phyloP scores from a whole-genome alignment of 1,139 yeast species.

The Debaryomyces udenii region DNA sequence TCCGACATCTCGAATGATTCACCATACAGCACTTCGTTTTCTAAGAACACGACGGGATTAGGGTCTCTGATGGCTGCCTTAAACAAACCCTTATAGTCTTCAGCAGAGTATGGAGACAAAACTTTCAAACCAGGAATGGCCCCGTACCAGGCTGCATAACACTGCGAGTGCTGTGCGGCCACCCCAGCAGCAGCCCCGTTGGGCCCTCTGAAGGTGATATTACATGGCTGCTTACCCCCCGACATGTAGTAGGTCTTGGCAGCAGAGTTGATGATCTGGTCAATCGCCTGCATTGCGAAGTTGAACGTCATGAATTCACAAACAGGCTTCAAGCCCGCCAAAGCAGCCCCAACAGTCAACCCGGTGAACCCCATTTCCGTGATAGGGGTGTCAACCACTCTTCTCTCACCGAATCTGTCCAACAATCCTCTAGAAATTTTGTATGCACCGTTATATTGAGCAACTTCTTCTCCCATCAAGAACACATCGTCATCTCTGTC shows the following conservation, averaged over 20 bases:
- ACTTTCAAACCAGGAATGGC: constrained; percentile 98
- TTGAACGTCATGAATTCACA: constrained; percentile 99
- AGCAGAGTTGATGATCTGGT: constrained; percentile 96
- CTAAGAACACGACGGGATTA: constrained; percentile 94
- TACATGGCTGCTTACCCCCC: constrained; percentile 97
- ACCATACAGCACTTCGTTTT: constrained; percentile 93
- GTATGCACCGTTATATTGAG: constrained; percentile 98
- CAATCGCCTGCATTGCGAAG: constrained; percentile 99
- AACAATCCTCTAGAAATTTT: constrained; percentile 93
- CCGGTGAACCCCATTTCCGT: constrained; percentile 99
- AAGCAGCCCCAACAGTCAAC: constrained; percentile 94
- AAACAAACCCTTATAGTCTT: constrained; percentile 92
- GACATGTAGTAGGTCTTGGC: constrained; percentile 99
- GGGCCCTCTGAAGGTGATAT: constrained; percentile 97
- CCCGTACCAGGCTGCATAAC: constrained; percentile 97
- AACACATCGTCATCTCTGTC: constrained; percentile 94
- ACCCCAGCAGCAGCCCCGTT: constrained; percentile 99
- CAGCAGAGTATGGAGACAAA: constrained; percentile 91
- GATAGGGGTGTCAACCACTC: constrained; percentile 96
- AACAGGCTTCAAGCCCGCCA: constrained; percentile 95
- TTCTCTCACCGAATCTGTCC: constrained; percentile 95
- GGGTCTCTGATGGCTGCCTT: constrained; percentile 99
- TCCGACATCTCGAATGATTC: constrained; percentile 88
- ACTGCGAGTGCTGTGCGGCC: constrained; percentile 99
- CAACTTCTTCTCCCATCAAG: constrained; percentile 98